Conservation (phyloP, 1,284 basidiomycete genomes). For the Megacollybia platyphylla region DNA sequence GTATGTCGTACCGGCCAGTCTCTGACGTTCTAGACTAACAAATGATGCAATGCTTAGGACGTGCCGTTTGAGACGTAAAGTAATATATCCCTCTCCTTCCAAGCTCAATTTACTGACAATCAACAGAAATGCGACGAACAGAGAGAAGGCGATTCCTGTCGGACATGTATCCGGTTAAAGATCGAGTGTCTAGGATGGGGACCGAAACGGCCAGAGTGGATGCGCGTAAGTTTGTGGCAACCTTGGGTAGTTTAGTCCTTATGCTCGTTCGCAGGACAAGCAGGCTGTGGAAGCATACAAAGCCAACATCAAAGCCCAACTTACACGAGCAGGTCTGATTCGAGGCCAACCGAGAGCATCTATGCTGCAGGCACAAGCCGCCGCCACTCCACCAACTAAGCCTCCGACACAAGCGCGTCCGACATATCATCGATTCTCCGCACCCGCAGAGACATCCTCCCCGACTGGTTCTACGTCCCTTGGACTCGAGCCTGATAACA, state of each 20-base stretch:
- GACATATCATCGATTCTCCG: constrained; percentile 4
- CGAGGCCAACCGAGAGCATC: constrained; percentile 62
- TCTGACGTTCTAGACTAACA: neutral
- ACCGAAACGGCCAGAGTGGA: constrained; percentile 68
- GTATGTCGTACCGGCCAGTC: constrained; percentile 25
- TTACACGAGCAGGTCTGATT: constrained; percentile 63
- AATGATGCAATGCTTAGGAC: constrained; percentile 35
- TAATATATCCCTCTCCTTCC: constrained; percentile 15
- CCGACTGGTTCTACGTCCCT: constrained; percentile 5
- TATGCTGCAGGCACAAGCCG: constrained; percentile 23
- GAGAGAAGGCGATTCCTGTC: constrained; percentile 62
- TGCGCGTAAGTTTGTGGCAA: constrained; percentile 44
- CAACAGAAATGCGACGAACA: constrained; percentile 74
- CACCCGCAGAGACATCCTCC: constrained; percentile 3
- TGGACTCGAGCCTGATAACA: constrained; percentile 9
- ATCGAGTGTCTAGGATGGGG: constrained; percentile 77
- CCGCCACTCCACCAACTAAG: constrained; percentile 8
- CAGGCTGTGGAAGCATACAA: constrained; percentile 71
- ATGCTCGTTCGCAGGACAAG: constrained; percentile 45
- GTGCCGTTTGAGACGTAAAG: constrained; percentile 69
- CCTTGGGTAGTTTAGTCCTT: constrained; percentile 7
- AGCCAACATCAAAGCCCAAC: constrained; percentile 69
- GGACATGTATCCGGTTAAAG: constrained; percentile 62
- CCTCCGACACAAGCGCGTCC: constrained; percentile 6
- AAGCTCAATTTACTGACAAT: constrained; percentile 4